Evolutionary conservation across 805 yeast species (phyloP).

Genomic region (Candida nitratophila): DNA sequence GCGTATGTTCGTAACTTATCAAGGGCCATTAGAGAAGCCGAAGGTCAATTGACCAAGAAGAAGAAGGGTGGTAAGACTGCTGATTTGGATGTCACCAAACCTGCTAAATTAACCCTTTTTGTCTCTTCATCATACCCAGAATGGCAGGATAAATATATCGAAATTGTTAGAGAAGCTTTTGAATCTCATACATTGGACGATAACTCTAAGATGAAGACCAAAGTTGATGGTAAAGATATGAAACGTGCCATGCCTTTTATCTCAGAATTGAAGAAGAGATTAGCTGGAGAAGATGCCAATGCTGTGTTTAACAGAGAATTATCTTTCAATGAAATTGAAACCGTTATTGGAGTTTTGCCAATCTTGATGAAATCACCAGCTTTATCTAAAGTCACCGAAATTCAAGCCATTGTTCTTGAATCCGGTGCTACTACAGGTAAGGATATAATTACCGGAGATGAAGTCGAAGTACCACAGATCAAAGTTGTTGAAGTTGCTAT

Average conservation of each 20-base stretch:
- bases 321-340: constrained; percentile 69
- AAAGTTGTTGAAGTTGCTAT: constrained; percentile 77
- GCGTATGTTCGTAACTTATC: constrained; percentile 72
- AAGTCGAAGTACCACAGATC: constrained; percentile 57
- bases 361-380: constrained; percentile 62
- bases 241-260: constrained; percentile 98
- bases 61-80: constrained; percentile 79
- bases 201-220: constrained; percentile 54
- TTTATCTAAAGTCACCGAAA: constrained; percentile 43
- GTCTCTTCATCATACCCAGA: constrained; percentile 75
- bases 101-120: constrained; percentile 65
- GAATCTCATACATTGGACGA: constrained; percentile 59
- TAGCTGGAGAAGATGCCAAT: constrained; percentile 60
- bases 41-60: constrained; percentile 75
- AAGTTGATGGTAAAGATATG: constrained; percentile 75
- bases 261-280: constrained; percentile 74
- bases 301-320: constrained; percentile 87
- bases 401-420: constrained; percentile 56
- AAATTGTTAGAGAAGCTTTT: constrained; percentile 68
- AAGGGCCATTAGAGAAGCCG: constrained; percentile 88
- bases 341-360: constrained; percentile 48
- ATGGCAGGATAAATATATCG: constrained; percentile 55
- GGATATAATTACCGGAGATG: constrained; percentile 62
- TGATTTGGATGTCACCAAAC: constrained; percentile 67
- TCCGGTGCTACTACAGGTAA: constrained; percentile 58